Conservation (phyloP, 2,329 filamentous ascomycete species). For the Dactylonectria estremocensis region DNA sequence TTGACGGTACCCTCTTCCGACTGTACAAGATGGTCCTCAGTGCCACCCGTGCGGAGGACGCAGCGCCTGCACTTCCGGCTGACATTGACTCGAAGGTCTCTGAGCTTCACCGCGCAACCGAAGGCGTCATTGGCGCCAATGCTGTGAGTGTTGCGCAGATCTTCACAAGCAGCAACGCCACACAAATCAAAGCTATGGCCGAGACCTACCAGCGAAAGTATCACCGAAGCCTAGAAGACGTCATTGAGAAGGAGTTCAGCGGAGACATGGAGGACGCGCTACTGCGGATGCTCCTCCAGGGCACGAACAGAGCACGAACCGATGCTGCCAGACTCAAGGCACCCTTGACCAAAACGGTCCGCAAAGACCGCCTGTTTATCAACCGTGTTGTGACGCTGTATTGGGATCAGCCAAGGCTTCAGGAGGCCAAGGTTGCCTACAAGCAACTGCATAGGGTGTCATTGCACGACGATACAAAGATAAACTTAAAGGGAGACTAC, state of each 20-base stretch:
- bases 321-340: slow-evolving; percentile 47
- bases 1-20: slow-evolving; percentile 50
- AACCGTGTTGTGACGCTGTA: slow-evolving; percentile 52
- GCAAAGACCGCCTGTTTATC: slow-evolving; percentile 53
- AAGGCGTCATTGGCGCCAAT: slow-evolving; percentile 51
- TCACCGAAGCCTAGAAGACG: slow-evolving; percentile 51
- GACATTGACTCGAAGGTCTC: slow-evolving; percentile 54
- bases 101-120: slow-evolving; percentile 52
- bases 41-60: slow-evolving; percentile 49
- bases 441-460: slow-evolving; percentile 70
- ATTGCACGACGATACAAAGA: slow-evolving; percentile 53
- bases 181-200: slow-evolving; percentile 51
- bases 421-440: slow-evolving; percentile 68
- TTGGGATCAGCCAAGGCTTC: slow-evolving; percentile 50
- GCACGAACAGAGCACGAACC: slow-evolving; percentile 39
- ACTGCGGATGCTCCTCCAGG: slow-evolving; percentile 49
- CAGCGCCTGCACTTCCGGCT: slow-evolving; percentile 39
- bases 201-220: slow-evolving; percentile 52
- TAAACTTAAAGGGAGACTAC: slow-evolving; percentile 48
- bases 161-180: slow-evolving; percentile 51
- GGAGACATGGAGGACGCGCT: slow-evolving; percentile 55
- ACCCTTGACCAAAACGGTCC: slow-evolving; percentile 46
- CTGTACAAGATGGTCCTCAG: slow-evolving; percentile 54
- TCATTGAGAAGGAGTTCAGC: slow-evolving; percentile 55
- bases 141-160: slow-evolving; percentile 52